Evolutionary conservation across 1,284 basidiomycete species (phyloP), one percentile per base, ranked within the genome.

Genomic region (Cutaneotrichosporon cutaneum): DNA sequence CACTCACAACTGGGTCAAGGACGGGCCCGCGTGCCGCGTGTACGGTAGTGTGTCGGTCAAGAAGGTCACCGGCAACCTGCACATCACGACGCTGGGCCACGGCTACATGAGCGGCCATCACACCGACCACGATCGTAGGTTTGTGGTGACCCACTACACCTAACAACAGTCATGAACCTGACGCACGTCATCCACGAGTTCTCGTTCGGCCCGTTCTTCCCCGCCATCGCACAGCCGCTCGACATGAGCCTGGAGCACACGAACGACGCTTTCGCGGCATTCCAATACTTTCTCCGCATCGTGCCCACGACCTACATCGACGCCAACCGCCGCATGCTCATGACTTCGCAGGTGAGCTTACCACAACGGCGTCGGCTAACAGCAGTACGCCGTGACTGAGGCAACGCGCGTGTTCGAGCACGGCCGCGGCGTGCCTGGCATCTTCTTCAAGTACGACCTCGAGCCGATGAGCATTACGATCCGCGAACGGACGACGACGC

Each of bases 361-460:
- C n/a, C 4, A 1, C 1, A 9, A n/a, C 10, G 24, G 21, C 4
- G 18, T 24, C 9, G 27, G 47, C 59, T 66, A 24, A 63, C 61
- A 13, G 2, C 90, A 97, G 78, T 98, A 99, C 81, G 92, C 90
- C 54, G 95, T 98, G 2, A 97, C 92, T 0, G 92, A 97, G 78
- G 95, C 97, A 77, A 87, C 86, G 2, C 86, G 91, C 14, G 83
- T 85, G 16, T 82, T 96, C 13, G 83, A 88, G 51, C 90, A 93
- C 72, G 86, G 90, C 63, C 79, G 82, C 27, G 91, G 90, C 4
- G 88, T 92, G 0, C 95, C 95, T 21, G 92, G 92, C 18, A 94
- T 95, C 72, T 95, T 94, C 83, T 94, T 95, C 87, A 94, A 95
- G 77, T 97, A 93, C 75, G 95, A 99, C 66, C 81, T 98, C 30